phyloP scores from a whole-genome alignment of 2,329 filamentous ascomycete species.

The Diaporthe nobilis region DNA sequence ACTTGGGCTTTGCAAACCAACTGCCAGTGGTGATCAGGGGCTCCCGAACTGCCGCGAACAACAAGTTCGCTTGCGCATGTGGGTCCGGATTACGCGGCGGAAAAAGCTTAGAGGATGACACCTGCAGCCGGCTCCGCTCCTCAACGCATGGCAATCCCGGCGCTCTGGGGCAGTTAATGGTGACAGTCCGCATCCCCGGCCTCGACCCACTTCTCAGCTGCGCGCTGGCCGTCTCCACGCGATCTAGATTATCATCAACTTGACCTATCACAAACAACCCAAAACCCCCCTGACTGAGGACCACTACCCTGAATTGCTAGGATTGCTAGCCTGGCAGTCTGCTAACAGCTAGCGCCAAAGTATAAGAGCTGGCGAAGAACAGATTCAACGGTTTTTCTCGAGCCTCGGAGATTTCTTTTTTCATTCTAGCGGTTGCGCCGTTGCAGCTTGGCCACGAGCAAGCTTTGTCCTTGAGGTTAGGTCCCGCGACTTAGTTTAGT shows the following conservation, averaged over 20 bases:
- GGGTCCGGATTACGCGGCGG: constrained; percentile 13
- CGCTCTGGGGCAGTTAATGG: constrained; percentile 1
- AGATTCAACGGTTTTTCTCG: too few relatives aligned
- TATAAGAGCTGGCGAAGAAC: not conserved
- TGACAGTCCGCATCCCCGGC: constrained; percentile 1
- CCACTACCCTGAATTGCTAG: not conserved
- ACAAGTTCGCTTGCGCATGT: not conserved
- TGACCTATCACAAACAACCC: constrained; percentile 3
- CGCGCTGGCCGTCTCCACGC: not conserved
- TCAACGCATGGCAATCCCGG: constrained; percentile 2
- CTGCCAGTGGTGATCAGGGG: not conserved
- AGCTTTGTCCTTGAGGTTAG: not conserved
- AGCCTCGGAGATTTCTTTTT: not conserved
- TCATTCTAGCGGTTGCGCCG: not conserved
- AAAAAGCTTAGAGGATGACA: constrained; percentile 22
- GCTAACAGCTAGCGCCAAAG: not conserved
- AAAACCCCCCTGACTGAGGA: not conserved
- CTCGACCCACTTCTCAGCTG: not conserved
- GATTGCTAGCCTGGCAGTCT: not conserved
- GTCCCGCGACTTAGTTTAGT: too few relatives aligned
- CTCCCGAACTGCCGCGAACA: constrained; percentile 13
- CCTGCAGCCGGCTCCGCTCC: not conserved
- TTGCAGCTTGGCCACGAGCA: not conserved
- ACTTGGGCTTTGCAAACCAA: not conserved
- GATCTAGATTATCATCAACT: constrained; percentile 13